These are phyloP conservation scores for Nitzschia inconspicua DNA, from an alignment of 108 stramenopile species.

Conservation along the genomic window DNA sequence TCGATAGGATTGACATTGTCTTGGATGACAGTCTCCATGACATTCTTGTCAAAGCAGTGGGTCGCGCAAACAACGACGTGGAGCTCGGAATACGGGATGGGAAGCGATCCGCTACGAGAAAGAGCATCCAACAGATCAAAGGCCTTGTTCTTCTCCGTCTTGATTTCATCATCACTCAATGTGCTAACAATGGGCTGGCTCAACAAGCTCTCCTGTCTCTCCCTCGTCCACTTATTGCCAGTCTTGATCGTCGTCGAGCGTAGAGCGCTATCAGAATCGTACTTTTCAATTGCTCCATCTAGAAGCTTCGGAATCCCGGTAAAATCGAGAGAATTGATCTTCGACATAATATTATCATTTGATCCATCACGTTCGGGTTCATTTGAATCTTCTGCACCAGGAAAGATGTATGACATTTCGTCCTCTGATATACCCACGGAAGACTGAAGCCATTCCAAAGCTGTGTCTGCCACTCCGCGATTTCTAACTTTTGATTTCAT, in stretches of 20 bases:
- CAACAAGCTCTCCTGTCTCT: conserved; percentile 55
- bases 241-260: conserved; percentile 70
- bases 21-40: conserved; percentile 76
- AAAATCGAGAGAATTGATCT: conserved; percentile 33
- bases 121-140: conserved; percentile 88
- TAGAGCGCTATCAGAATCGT: conserved; percentile 46
- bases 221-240: conserved; percentile 35
- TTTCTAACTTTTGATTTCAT: too few relatives aligned
- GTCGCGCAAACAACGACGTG: conserved; percentile 85
- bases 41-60: conserved; percentile 77
- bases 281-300: conserved; percentile 50
- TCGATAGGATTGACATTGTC: conserved; percentile 89
- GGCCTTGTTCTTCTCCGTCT: conserved; percentile 65
- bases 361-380: background rate
- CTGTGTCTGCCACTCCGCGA: too few relatives aligned
- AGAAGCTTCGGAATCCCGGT: conserved; percentile 65
- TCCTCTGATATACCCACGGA: too few relatives aligned
- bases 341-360: background rate
- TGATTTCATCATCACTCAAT: conserved; percentile 26
- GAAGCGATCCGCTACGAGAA: conserved; percentile 72
- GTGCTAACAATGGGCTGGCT: background rate
- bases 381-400: too few relatives aligned
- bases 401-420: too few relatives aligned
- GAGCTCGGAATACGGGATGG: conserved; percentile 58
- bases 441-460: too few relatives aligned